Conservation (phyloP, 768 basidiomycete species). For the Suillus lakei region DNA sequence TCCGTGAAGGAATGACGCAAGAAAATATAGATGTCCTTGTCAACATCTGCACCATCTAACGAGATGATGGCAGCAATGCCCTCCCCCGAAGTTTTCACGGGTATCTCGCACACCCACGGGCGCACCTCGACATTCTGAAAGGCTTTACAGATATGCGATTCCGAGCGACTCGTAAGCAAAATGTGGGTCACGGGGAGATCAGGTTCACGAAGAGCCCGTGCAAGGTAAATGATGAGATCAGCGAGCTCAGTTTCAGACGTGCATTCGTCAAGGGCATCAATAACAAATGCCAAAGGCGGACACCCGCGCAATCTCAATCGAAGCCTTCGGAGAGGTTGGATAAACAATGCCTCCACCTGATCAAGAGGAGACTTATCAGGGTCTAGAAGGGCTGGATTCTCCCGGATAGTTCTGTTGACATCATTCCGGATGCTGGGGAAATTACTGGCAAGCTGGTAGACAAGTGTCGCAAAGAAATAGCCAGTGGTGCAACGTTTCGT, state of each 20-base stretch:
- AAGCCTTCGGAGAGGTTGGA: constrained; percentile 4
- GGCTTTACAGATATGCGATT: not conserved
- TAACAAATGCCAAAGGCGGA: not conserved
- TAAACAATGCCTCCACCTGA: not conserved
- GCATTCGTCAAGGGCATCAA: constrained; percentile 1
- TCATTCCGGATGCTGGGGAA: not conserved
- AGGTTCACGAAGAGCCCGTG: not conserved
- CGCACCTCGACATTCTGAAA: not conserved
- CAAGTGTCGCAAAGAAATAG: not conserved
- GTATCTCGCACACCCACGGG: not conserved
- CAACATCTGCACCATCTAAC: not conserved
- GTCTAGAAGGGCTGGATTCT: not conserved
- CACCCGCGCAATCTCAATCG: not conserved
- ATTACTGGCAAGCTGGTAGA: not conserved
- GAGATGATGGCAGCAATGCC: not conserved
- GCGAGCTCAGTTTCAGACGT: not conserved
- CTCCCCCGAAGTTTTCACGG: not conserved
- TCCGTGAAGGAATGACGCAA: constrained; percentile 1
- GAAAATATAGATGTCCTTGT: constrained; percentile 1
- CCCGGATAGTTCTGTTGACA: not conserved
- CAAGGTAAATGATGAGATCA: constrained; percentile 4
- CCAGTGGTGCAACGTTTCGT: constrained; percentile 1
- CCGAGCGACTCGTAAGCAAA: not conserved
- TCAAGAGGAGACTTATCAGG: not conserved
- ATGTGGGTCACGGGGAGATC: not conserved